These are phyloP conservation scores for Neotropicomus parvogracilis DNA, from an alignment of 1,284 basidiomycete genomes.

Conservation along the genomic window DNA sequence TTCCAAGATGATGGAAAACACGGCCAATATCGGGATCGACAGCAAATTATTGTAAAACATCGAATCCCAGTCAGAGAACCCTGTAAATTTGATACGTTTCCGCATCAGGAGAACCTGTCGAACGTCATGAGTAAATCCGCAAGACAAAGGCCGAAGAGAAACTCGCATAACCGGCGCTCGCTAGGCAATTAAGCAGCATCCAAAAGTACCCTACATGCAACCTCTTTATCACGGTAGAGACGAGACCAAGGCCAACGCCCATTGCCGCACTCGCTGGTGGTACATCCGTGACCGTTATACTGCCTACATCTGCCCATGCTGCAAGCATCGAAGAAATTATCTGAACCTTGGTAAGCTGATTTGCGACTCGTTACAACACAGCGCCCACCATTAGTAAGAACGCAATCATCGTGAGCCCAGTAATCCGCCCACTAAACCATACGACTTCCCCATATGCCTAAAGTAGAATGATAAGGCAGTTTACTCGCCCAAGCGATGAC, in stretches of 20 bases:
- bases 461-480: constrained; percentile 6
- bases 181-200: constrained; percentile 93
- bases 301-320: constrained; percentile 87
- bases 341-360: constrained; percentile 37
- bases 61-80: constrained; percentile 98
- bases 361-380: constrained; percentile 5
- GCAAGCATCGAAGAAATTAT: constrained; percentile 93
- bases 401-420: constrained; percentile 82
- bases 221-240: constrained; percentile 51
- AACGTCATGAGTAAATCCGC: constrained; percentile 4
- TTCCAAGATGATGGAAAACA: constrained; percentile 85
- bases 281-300: constrained; percentile 40
- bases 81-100: constrained; percentile 95
- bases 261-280: constrained; percentile 41
- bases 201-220: constrained; percentile 90
- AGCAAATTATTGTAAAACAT: constrained; percentile 99
- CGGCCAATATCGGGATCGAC: constrained; percentile 84
- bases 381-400: constrained; percentile 86
- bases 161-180: constrained; percentile 89
- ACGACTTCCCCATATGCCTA: constrained; percentile 96
- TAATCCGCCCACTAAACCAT: constrained; percentile 93
- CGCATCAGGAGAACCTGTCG: constrained; percentile 89
- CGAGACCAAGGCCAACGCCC: constrained; percentile 40
- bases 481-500: background rate
- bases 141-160: constrained; percentile 5